phyloP scores from a whole-genome alignment of 2,329 filamentous ascomycete genomes.

The Colletotrichum sp. region DNA sequence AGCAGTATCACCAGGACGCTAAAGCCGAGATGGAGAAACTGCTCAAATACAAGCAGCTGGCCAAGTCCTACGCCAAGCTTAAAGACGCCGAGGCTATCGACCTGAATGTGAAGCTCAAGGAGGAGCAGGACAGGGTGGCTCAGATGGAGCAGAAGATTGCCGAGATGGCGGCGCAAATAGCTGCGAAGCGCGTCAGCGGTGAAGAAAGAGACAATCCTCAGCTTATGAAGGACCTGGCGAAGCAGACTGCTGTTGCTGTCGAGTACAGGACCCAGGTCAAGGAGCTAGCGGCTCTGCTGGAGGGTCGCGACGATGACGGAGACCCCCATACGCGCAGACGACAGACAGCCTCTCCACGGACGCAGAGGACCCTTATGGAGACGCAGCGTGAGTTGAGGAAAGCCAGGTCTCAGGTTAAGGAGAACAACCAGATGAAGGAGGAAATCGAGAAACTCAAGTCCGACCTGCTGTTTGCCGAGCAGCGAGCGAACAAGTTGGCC shows the following conservation, averaged over 20 bases:
- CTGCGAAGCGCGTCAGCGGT: slow-evolving; percentile 38
- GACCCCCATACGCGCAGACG: slow-evolving; percentile 36
- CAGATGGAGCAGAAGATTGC: slow-evolving; percentile 68
- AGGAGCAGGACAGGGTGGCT: slow-evolving; percentile 70
- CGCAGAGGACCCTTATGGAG: slow-evolving; percentile 56
- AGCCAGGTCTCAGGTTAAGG: slow-evolving; percentile 58
- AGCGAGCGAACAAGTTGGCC: slow-evolving; percentile 42
- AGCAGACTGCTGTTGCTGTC: slow-evolving; percentile 61
- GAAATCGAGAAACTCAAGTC: slow-evolving; percentile 59
- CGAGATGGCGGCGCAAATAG: slow-evolving; percentile 64
- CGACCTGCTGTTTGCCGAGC: slow-evolving; percentile 53
- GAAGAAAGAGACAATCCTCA: slow-evolving; percentile 49
- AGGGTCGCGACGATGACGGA: slow-evolving; percentile 41
- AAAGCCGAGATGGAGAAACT: slow-evolving; percentile 78
- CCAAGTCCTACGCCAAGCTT: slow-evolving; percentile 78
- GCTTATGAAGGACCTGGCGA: slow-evolving; percentile 57
- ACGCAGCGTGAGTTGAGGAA: slow-evolving; percentile 59
- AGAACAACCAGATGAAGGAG: slow-evolving; percentile 55
- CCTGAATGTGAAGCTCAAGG: slow-evolving; percentile 67
- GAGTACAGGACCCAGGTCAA: slow-evolving; percentile 66
- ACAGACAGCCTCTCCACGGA: slow-evolving; percentile 50
- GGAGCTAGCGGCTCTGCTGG: slow-evolving; percentile 59
- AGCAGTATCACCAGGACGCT: slow-evolving; percentile 75
- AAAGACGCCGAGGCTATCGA: slow-evolving; percentile 76
- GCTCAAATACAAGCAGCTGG: slow-evolving; percentile 79